Evolutionary conservation across 495 filamentous ascomycete species (phyloP).

Genomic region (Trichoderma asperelloides): DNA sequence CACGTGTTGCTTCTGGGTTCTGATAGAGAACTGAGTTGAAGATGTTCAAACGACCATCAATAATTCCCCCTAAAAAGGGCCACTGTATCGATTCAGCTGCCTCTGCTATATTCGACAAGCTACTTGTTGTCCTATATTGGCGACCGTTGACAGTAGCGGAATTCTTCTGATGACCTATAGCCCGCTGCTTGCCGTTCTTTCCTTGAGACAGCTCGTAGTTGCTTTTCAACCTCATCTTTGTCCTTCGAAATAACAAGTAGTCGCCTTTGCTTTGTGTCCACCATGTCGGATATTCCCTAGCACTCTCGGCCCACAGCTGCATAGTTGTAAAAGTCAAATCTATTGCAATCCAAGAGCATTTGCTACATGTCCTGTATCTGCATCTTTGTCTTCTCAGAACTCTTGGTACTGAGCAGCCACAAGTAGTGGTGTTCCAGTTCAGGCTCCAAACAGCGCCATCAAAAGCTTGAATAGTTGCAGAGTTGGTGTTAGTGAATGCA

Average conservation of each 20-base stretch:
- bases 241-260: background rate
- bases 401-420: background rate
- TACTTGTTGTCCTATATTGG: background rate
- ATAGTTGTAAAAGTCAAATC: background rate
- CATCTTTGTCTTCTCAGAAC: background rate
- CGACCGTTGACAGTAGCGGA: too few relatives aligned
- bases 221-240: background rate
- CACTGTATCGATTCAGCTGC: background rate
- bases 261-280: background rate
- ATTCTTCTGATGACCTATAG: background rate
- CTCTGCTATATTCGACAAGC: background rate
- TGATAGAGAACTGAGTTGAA: background rate
- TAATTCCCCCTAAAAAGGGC: background rate
- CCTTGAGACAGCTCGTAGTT: background rate
- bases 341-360: background rate
- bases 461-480: background rate
- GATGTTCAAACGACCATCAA: background rate
- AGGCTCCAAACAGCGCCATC: background rate
- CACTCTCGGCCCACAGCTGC: background rate
- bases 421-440: background rate
- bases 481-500: background rate
- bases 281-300: background rate
- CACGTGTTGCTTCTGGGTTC: background rate
- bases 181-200: background rate
- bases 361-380: background rate